These are phyloP conservation scores for Trichoderma koningiopsis DNA, from an alignment of 2,329 filamentous ascomycete genomes.

Conservation along the genomic window DNA sequence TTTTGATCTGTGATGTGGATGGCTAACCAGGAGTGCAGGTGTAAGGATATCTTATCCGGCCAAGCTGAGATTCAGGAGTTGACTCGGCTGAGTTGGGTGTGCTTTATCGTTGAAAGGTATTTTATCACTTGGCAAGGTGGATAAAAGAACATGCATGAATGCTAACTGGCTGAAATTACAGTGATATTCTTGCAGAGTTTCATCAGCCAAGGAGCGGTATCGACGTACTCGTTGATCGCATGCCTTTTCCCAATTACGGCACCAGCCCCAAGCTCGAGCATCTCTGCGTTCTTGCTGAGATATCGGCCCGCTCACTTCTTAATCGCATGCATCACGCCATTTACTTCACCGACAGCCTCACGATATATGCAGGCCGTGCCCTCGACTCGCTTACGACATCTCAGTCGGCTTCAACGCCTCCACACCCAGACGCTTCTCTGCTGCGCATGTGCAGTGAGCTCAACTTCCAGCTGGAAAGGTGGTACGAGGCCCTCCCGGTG, in stretches of 20 bases:
- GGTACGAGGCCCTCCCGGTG: constrained; percentile 32
- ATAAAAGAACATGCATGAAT: background rate
- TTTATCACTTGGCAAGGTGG: too few species aligned
- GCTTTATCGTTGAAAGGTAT: constrained; percentile 34
- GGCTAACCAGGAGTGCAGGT: constrained; percentile 2
- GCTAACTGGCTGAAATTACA: background rate
- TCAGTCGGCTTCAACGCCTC: background rate
- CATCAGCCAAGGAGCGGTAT: constrained; percentile 34
- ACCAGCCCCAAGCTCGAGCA: constrained; percentile 27
- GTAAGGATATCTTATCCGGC: constrained; percentile 23
- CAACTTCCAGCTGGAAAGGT: constrained; percentile 32
- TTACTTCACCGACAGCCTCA: constrained; percentile 30
- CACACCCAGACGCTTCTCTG: constrained; percentile 27
- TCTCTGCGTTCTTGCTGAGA: constrained; percentile 30
- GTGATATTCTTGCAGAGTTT: constrained; percentile 33
- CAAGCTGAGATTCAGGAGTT: constrained; percentile 27
- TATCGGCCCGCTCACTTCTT: constrained; percentile 31
- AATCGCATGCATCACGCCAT: constrained; percentile 34
- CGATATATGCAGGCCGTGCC: constrained; percentile 26
- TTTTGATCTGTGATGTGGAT: background rate
- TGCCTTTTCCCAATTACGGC: constrained; percentile 33
- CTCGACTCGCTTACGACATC: constrained; percentile 20
- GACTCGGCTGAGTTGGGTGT: constrained; percentile 33
- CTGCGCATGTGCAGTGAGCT: constrained; percentile 31
- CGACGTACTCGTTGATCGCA: constrained; percentile 32